Conservation (phyloP, 202 grass and related monocot genomes). For the Cymbopogon flexuosus region DNA sequence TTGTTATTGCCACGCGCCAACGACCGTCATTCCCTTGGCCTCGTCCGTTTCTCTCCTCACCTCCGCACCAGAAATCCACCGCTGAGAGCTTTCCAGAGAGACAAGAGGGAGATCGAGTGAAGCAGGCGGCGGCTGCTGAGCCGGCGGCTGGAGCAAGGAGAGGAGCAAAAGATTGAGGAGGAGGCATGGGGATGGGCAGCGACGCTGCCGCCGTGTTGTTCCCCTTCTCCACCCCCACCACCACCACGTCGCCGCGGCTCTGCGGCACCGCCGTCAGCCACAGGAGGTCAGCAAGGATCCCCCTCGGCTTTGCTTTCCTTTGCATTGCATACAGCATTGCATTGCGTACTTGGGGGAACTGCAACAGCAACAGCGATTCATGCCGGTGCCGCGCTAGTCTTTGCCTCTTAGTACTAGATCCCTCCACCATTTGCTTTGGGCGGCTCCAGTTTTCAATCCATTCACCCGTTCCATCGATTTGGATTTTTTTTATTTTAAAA, state of each 20-base stretch:
- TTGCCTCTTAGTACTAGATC: neutral
- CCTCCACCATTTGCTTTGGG: neutral
- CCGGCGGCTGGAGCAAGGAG: no score
- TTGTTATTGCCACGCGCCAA: slow-evolving; percentile 14
- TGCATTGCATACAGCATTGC: no score
- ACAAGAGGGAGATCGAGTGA: neutral
- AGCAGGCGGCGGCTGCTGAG: neutral
- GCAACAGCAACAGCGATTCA: neutral
- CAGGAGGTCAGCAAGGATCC: slow-evolving; percentile 51
- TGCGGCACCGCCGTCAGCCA: slow-evolving; percentile 66
- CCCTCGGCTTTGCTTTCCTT: neutral
- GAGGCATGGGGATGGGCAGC: slow-evolving; percentile 50
- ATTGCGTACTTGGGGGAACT: neutral
- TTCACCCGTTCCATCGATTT: neutral
- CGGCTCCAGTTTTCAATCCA: neutral
- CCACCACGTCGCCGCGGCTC: slow-evolving; percentile 63
- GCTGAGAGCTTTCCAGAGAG: neutral
- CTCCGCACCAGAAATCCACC: neutral
- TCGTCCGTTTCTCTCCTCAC: slow-evolving; percentile 10
- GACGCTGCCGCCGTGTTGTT: slow-evolving; percentile 35
- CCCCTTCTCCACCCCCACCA: slow-evolving; percentile 36
- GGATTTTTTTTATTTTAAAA: no score
- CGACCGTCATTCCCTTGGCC: slow-evolving; percentile 16
- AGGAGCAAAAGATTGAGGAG: no score
- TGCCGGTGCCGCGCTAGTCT: no score